Evolutionary conservation across 257 asterid genomes (phyloP), one percentile per base, ranked within the genome.

Genomic region (Anisodus tanguticus): DNA sequence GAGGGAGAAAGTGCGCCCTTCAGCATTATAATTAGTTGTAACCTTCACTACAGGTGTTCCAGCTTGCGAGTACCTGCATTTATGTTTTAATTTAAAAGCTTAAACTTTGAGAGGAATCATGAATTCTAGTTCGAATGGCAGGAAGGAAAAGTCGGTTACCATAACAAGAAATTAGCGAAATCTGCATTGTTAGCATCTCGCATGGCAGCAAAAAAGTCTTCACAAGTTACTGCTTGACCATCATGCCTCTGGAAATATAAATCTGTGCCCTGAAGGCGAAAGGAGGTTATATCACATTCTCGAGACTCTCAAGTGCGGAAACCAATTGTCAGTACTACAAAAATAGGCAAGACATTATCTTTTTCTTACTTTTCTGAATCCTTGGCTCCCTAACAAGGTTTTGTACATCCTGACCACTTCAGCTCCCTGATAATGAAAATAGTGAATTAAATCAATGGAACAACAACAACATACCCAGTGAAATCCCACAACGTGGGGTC

Each of bases 21-120:
- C 89, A 51, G 94, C 86, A 84, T 93, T 85, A 80, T 93, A 95
- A 59, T 85, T 83, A 55, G 97, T 90, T 67, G 70, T 86, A 70
- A 93, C 98, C 83, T 90, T 93, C 88, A 97, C 88, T 71, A 72
- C 86, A 83, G 99, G 98, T 9, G 99, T 95, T 72, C 99, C 99
- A 77, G 99, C 99, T 90, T 97, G 98, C 13, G 99, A 95, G 86
- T 97, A 97, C 99, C 99, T 97, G 86, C 81, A 88, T 66, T 88
- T 71, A 85, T 64, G 58, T 77, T 85, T 41, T 47, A 37, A 83
- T 74, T 76, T 35, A 79, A 53, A 37, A 76, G 45, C 39, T 54
- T 59, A 68, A 31, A 82, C 47, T 19, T 13, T 3, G 78, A 63
- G 83, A 54, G 41, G 53, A 2, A 22, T 82, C 57, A 58, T 66